Conservation (phyloP, 805 yeast species). For the Alloascoidea africana region DNA sequence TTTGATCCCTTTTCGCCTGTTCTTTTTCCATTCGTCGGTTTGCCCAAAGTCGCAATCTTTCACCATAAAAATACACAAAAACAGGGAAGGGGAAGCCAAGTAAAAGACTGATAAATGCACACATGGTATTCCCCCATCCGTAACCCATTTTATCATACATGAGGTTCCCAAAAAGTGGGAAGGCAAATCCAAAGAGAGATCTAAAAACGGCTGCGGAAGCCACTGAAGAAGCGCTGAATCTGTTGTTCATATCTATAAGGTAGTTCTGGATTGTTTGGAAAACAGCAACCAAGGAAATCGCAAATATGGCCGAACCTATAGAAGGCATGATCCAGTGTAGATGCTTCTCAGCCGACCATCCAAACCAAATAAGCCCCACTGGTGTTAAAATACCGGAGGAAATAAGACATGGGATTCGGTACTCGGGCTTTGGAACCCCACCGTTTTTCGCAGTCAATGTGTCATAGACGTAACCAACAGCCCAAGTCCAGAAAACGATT, state of each 20-base stretch:
- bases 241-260: conserved; percentile 55
- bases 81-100: conserved; percentile 59
- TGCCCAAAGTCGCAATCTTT: conserved; percentile 40
- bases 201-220: conserved; percentile 59
- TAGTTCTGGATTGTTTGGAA: conserved; percentile 57
- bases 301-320: conserved; percentile 45
- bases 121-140: conserved; percentile 59
- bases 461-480: conserved; percentile 25
- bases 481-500: conserved; percentile 29
- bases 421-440: conserved; percentile 49
- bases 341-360: conserved; percentile 49
- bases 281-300: conserved; percentile 43
- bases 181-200: conserved; percentile 50
- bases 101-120: conserved; percentile 38
- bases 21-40: conserved; percentile 30
- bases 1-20: conserved; percentile 30
- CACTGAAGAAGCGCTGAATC: conserved; percentile 52
- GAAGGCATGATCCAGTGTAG: conserved; percentile 49
- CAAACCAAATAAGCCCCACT: conserved; percentile 51
- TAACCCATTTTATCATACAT: conserved; percentile 44
- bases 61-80: conserved; percentile 40
- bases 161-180: conserved; percentile 48
- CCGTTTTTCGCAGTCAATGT: conserved; percentile 24
- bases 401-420: conserved; percentile 35
- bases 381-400: conserved; percentile 37